phyloP scores from a whole-genome alignment of 2,329 filamentous ascomycete genomes.

The Remersonia thermophila region DNA sequence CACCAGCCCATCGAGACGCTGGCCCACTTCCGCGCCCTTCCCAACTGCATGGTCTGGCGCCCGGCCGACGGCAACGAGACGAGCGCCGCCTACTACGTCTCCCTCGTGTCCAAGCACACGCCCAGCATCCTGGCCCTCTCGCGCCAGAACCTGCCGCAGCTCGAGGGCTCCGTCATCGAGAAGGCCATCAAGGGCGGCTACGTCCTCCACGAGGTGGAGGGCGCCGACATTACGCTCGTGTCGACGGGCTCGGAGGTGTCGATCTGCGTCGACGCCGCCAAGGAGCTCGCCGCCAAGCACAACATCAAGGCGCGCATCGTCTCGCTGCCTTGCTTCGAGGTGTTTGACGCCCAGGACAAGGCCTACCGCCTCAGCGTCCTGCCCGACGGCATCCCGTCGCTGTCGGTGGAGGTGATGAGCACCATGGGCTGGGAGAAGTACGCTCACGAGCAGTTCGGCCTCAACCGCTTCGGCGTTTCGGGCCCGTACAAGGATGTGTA shows the following conservation, averaged over 20 bases:
- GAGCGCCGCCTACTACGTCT: slow-evolving; percentile 92
- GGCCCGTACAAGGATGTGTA: slow-evolving; percentile 98
- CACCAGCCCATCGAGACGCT: slow-evolving; percentile 99
- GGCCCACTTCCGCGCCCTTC: slow-evolving; percentile 94
- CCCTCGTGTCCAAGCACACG: slow-evolving; percentile 77
- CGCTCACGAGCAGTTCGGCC: slow-evolving; percentile 97
- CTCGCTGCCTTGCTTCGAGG: slow-evolving; percentile 92
- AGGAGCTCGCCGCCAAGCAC: slow-evolving; percentile 81
- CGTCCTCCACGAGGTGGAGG: slow-evolving; percentile 71
- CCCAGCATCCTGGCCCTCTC: slow-evolving; percentile 90
- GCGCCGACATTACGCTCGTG: slow-evolving; percentile 77
- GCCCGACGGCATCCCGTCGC: slow-evolving; percentile 81
- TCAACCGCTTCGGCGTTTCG: slow-evolving; percentile 97
- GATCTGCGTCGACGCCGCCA: slow-evolving; percentile 85
- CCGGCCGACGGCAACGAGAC: slow-evolving; percentile 98
- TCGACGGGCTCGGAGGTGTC: slow-evolving; percentile 93
- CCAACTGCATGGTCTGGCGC: slow-evolving; percentile 99
- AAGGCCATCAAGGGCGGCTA: slow-evolving; percentile 92
- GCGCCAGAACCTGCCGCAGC: slow-evolving; percentile 95
- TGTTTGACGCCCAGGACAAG: slow-evolving; percentile 89
- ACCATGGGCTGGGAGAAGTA: slow-evolving; percentile 99
- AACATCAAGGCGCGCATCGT: slow-evolving; percentile 81
- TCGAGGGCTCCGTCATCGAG: slow-evolving; percentile 85
- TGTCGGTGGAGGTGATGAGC: slow-evolving; percentile 93
- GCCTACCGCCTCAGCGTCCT: slow-evolving; percentile 89